phyloP scores from a whole-genome alignment of 2,329 filamentous ascomycete species.

The Aspergillus persii region DNA sequence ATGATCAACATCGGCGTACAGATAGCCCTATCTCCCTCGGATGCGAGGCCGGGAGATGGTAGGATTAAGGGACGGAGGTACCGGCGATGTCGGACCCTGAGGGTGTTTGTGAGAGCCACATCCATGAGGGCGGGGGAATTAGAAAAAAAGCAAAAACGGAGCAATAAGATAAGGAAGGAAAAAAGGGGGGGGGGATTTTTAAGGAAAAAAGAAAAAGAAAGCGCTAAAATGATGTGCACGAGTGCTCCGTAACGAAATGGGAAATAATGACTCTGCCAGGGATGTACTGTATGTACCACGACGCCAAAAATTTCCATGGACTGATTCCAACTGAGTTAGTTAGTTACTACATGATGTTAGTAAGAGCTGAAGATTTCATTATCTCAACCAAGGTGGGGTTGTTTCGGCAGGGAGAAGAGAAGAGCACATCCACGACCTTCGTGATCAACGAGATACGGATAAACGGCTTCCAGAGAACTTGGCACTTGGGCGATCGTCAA shows the following conservation, averaged over 20 bases:
- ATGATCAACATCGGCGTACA: conserved; percentile 3
- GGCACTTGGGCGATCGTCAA: conserved; percentile 5
- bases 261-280: background rate
- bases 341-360: background rate
- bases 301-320: background rate
- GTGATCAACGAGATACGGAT: conserved; percentile 4
- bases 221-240: conserved; percentile 10
- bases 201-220: background rate
- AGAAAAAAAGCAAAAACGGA: background rate
- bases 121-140: background rate
- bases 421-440: background rate
- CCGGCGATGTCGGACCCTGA: background rate
- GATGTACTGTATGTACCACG: background rate
- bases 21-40: background rate
- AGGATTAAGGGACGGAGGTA: background rate
- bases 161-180: no score
- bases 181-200: no score
- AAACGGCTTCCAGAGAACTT: conserved; percentile 9
- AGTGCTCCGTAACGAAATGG: conserved; percentile 7
- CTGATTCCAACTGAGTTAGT: background rate
- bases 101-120: background rate
- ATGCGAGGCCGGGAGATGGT: background rate
- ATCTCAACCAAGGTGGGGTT: conserved; percentile 10
- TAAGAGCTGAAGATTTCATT: conserved; percentile 6
- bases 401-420: background rate